phyloP scores from a whole-genome alignment of 371 early-diverging fungal genomes.

The Mortierella sp. region DNA sequence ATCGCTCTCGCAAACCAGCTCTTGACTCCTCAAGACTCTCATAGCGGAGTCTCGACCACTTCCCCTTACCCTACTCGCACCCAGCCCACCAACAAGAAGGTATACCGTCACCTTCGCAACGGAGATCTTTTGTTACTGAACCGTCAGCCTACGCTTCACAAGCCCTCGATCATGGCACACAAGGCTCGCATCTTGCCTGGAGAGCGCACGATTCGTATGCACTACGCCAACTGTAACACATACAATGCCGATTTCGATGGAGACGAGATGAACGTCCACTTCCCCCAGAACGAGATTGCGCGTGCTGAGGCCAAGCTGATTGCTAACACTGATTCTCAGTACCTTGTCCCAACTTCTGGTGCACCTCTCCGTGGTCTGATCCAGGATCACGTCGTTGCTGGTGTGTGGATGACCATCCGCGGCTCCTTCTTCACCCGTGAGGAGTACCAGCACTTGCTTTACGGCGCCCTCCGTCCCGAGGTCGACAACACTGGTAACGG shows the following conservation, averaged over 20 bases:
- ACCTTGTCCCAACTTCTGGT: slow-evolving; percentile 98
- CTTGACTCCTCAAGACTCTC: slow-evolving; percentile 82
- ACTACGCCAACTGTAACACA: slow-evolving; percentile 98
- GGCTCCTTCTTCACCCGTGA: slow-evolving; percentile 92
- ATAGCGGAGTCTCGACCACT: slow-evolving; percentile 58
- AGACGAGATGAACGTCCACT: slow-evolving; percentile 99
- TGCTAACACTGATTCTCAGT: slow-evolving; percentile 97
- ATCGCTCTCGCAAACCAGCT: slow-evolving; percentile 97
- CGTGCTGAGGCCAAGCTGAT: slow-evolving; percentile 97
- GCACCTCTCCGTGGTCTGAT: slow-evolving; percentile 99
- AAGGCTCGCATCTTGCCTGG: slow-evolving; percentile 96
- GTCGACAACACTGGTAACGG: slow-evolving; percentile 76
- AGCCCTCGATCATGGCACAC: slow-evolving; percentile 99
- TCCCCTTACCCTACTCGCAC: slow-evolving; percentile 71
- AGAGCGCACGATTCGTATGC: slow-evolving; percentile 99
- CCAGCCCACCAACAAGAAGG: slow-evolving; percentile 91
- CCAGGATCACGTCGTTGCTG: slow-evolving; percentile 99
- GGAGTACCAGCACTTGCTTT: slow-evolving; percentile 96
- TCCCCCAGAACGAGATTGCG: slow-evolving; percentile 98
- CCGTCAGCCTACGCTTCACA: slow-evolving; percentile 99
- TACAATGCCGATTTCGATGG: slow-evolving; percentile 99
- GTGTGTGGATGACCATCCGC: slow-evolving; percentile 93
- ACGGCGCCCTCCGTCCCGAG: slow-evolving; percentile 86
- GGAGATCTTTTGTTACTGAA: slow-evolving; percentile 99
- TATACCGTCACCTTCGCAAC: slow-evolving; percentile 96